phyloP scores from a whole-genome alignment of 768 basidiomycete genomes.

The Hydnomerulius pinastri region DNA sequence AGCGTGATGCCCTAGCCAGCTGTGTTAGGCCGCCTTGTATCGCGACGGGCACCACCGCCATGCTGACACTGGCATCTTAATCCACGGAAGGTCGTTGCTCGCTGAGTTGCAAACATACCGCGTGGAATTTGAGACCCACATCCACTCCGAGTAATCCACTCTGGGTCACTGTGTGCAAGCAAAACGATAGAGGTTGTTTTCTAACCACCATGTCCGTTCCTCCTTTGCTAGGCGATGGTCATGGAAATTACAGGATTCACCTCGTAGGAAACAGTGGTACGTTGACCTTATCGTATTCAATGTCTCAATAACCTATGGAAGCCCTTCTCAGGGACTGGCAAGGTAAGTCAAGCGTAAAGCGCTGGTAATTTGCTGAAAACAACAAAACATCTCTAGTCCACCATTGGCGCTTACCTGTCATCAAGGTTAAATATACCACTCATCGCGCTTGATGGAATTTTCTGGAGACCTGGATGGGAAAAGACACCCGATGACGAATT shows the following conservation, averaged over 20 bases:
- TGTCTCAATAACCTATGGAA: not conserved
- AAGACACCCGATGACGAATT: conserved; percentile 30
- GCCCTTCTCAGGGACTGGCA: conserved; percentile 36
- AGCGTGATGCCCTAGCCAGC: too few relatives aligned
- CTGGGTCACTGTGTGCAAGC: conserved; percentile 11
- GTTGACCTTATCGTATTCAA: conserved; percentile 7
- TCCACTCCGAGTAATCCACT: not conserved
- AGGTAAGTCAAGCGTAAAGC: conserved; percentile 29
- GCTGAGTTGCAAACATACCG: too few relatives aligned
- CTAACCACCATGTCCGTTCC: conserved; percentile 13
- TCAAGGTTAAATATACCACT: conserved; percentile 44
- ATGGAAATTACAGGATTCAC: conserved; percentile 49
- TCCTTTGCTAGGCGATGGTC: conserved; percentile 43
- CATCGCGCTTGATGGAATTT: conserved; percentile 48
- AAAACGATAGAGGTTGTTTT: too few relatives aligned
- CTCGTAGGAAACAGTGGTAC: conserved; percentile 56
- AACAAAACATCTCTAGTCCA: conserved; percentile 38
- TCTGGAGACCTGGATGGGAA: conserved; percentile 54
- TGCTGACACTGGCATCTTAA: too few relatives aligned
- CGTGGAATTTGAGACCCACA: too few relatives aligned
- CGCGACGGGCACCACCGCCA: too few relatives aligned
- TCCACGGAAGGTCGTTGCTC: too few relatives aligned
- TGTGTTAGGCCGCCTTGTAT: too few relatives aligned
- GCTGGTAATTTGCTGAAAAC: not conserved
- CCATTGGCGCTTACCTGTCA: conserved; percentile 47